Base-by-base conservation (phyloP, 345 rosid genomes). In the Diplotaxis tenuifolia region DNA sequence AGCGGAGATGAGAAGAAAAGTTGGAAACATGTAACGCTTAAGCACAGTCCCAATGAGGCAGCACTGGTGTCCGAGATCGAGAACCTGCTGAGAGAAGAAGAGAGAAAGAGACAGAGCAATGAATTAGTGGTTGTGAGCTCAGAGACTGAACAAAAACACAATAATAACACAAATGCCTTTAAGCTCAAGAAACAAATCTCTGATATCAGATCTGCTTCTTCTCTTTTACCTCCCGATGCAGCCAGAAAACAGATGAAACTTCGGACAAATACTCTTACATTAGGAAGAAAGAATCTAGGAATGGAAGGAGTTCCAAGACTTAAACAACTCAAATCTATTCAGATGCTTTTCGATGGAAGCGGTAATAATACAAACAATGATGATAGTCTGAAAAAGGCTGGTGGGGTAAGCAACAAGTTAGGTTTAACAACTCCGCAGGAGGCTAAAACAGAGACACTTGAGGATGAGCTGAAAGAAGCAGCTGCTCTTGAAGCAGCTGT, bases 401-500 rank as follows among this genome's bases (percentile, higher is more conserved):
- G 18, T 59, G 77, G 40, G 60, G 69, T 52, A 34, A 57, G 9
- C 54, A 72, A 61, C 61, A 77, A 67, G 64, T 0, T 67, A 71
- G 56, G 40, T 16, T 62, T 74, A 9, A 29, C 12, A 60, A 82
- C 73, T 16, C 18, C 72, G 34, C 73, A 84, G 72, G 87, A 85
- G 40, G 64, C 83, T 53, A 84, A 65, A 78, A 77, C 85, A 36
- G 89, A 87, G 76, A 82, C 78, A 77, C 87, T 91, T 25, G 85
- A 89, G 81, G 98, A 94, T 80, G 97, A 94, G 77, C 60, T 91
- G 58, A 86, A 86, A 80, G 98, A 91, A 86, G 85, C 97, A 71
- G 98, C 97, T 12, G 93, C 84, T 67, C 72, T 91, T 52, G 97
- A 94, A 85, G 87, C 85, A 70, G 91, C 93, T 63, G 84, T 94